Base-by-base conservation (phyloP, 805 yeast genomes). In the Candida railenensis region DNA sequence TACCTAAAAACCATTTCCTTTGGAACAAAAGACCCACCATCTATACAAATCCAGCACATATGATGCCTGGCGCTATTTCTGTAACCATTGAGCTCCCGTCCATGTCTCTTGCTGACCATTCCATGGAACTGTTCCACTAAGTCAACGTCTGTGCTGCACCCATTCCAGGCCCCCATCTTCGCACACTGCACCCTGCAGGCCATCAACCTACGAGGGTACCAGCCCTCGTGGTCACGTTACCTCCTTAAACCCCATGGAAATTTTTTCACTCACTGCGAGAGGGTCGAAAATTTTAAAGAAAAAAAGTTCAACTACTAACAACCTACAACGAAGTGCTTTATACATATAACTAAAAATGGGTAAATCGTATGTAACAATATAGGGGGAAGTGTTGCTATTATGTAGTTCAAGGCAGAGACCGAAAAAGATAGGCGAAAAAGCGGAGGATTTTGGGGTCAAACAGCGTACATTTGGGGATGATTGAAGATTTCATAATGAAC, bases 241-340 rank as follows among this genome's bases (percentile, higher is more conserved):
- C 30, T 5, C 30, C n/a, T n/a, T n/a, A n/a, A n/a, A 25, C 30
- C 11, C 30, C 5, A 7, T 25, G 9, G 30, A 25, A 25, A 25
- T 25, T 25, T 25, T 25, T 11, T 11, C 30, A 7, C 30, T 11
- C 11, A 25, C 30, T 7, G 30, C 11, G 30, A 25, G 30, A 25
- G 30, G 30, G 30, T 25, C 30, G 30, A 25, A 25, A 25, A 25
- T 25, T 25, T 25, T 11, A 25, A 11, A 25, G 30, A 7, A 11
- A 25, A 69, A 69, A 46, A 8, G 67, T 7, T 7, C 5, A 25
- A 33, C 8, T 48, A 34, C 22, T 7, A 5, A 37, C 25, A 20
- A 37, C 4, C 39, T 37, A 37, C 40, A 37, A 20, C 15, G 11
- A 7, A 25, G 9, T 25, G 30, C 30, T 25, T 11, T 11, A 25